Base-by-base conservation (phyloP, 257 asterid genomes). In the Fraxinus quadrangulata region DNA sequence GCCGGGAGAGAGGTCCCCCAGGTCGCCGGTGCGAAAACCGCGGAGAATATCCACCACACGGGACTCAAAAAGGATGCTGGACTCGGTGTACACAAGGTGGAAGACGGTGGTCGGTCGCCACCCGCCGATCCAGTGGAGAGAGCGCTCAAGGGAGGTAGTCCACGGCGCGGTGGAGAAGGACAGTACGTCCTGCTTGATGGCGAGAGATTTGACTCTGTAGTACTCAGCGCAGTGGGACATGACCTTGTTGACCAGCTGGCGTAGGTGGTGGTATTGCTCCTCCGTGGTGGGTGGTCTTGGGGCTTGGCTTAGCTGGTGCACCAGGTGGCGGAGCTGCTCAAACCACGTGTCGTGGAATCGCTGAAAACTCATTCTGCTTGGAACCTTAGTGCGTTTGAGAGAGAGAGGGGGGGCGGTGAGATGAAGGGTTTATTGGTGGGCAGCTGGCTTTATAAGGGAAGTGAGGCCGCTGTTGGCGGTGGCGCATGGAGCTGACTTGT, bases 81-180 rank as follows among this genome's bases (percentile, higher is more conserved):
- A 84, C 82, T 94, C 97, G 0, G 98, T 86, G 81, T 94, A 94
- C 16, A 92, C 70, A 26, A 94, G 81, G 86, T 94, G 98, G 80
- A 89, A 92, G 19, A 92, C 93, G 30, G 96, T 90, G 83, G 97
- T 94, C 40, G 98, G 97, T 0, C 98, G 87, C 97, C 97, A 92
- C 0, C 98, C 98, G 4, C 89, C 90, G 66, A 94, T 87, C 97
- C 97, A 94, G 37, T 86, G 90, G 68, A 94, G 91, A 1, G 96
- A 89, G 2, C 92, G 86, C 80, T 94, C 97, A 0, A 94, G 87
- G 28, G 89, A 69, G 67, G 91, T 80, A 68, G 82, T 61, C 97
- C 97, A 94, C 21, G 94, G 91, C 1, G 95, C 88, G 1, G 89
- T 3, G 71, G 84, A 88, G 79, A 92, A 78, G 0, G 75, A 71